Evolutionary conservation across 2,329 filamentous ascomycete species (phyloP).

Genomic region (Tolypocladium endophyticum): DNA sequence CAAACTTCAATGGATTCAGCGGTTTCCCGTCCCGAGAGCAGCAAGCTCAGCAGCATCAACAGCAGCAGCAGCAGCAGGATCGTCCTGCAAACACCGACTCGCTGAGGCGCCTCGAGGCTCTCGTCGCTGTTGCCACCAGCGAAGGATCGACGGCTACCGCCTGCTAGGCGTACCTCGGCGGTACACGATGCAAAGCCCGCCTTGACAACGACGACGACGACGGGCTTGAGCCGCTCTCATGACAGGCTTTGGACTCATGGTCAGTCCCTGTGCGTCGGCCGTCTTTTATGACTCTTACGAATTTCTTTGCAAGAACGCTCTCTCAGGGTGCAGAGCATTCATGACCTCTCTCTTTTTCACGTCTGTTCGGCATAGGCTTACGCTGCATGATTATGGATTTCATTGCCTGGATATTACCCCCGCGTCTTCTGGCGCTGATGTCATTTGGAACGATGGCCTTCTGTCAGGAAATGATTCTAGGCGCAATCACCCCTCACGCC

Average conservation of each 20-base stretch:
- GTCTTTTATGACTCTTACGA: background rate
- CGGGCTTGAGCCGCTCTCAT: too few species aligned
- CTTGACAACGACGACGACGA: background rate
- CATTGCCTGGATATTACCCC: background rate
- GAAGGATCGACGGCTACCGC: conserved; percentile 31
- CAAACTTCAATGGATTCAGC: conserved; percentile 41
- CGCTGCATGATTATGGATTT: background rate
- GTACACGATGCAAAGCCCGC: background rate
- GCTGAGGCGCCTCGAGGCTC: conserved; percentile 28
- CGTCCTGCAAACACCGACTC: conserved; percentile 19
- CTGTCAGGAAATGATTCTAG: background rate
- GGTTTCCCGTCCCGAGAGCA: conserved; percentile 34
- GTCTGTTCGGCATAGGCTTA: background rate
- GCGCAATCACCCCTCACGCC: background rate
- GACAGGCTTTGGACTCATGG: background rate
- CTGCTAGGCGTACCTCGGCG: conserved; percentile 14
- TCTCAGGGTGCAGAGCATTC: background rate
- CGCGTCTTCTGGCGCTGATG: background rate
- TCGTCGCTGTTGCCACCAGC: conserved; percentile 33
- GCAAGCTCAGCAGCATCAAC: conserved; percentile 8
- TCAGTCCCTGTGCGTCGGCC: background rate
- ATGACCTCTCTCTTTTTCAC: background rate
- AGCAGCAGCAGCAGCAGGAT: conserved; percentile 15
- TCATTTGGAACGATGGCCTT: background rate
- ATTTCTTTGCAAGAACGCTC: background rate